Evolutionary conservation across 352 stramenopile species (phyloP).

Genomic region (Discostella stelligera): DNA sequence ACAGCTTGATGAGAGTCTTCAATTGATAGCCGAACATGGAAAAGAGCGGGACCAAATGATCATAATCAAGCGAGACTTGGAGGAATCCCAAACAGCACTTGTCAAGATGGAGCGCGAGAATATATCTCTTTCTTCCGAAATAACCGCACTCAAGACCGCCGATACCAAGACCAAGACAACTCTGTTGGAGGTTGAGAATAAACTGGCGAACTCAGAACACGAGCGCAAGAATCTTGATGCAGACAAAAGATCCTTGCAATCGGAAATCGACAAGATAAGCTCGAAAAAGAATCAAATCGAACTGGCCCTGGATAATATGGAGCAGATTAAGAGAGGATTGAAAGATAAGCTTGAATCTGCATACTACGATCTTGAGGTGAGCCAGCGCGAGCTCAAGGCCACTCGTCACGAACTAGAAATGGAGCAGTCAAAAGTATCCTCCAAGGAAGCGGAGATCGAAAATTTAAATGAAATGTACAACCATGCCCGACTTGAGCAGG

Average conservation of each 20-base stretch:
- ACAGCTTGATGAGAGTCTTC: constrained; percentile 28
- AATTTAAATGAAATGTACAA: constrained; percentile 24
- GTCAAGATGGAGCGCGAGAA: constrained; percentile 23
- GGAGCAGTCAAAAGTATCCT: constrained; percentile 30
- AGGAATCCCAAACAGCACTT: constrained; percentile 19
- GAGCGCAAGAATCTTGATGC: constrained; percentile 16
- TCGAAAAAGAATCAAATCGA: constrained; percentile 33
- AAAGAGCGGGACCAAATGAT: constrained; percentile 34
- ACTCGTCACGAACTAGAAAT: constrained; percentile 22
- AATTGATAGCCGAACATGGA: constrained; percentile 23
- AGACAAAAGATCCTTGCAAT: constrained; percentile 10
- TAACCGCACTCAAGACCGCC: constrained; percentile 13
- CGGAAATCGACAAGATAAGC: constrained; percentile 28
- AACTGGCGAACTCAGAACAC: constrained; percentile 20
- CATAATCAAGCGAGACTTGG: neutral
- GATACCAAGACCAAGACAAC: constrained; percentile 11
- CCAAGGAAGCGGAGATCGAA: constrained; percentile 37
- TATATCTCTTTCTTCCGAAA: neutral
- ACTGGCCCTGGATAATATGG: constrained; percentile 27
- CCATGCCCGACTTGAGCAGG: constrained; percentile 20
- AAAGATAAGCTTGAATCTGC: constrained; percentile 43
- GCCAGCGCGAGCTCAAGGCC: constrained; percentile 23
- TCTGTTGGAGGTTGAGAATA: constrained; percentile 2
- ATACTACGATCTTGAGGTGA: constrained; percentile 46
- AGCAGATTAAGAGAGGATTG: constrained; percentile 44